phyloP scores from a whole-genome alignment of 495 filamentous ascomycete genomes.

The Delitschia confertaspora region DNA sequence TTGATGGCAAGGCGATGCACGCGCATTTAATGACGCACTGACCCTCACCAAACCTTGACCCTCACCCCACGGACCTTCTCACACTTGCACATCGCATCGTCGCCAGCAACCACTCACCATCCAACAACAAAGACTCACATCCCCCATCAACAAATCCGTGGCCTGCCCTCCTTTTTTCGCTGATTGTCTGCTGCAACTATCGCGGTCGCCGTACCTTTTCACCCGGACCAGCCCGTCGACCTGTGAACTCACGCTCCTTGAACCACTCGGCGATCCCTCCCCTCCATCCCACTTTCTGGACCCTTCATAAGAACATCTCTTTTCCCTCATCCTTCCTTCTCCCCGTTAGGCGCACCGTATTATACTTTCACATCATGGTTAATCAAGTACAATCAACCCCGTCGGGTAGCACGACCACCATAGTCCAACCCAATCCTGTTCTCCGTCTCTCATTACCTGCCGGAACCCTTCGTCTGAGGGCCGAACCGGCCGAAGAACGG shows the following conservation, averaged over 20 bases:
- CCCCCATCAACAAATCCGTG: conserved; percentile 19
- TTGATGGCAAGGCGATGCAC: too few relatives aligned
- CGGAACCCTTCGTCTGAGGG: conserved; percentile 32
- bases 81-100: too few relatives aligned
- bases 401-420: conserved; percentile 7
- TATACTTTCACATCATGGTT: conserved; percentile 13
- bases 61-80: too few relatives aligned
- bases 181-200: conserved; percentile 21
- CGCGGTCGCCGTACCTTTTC: conserved; percentile 16
- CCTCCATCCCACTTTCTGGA: conserved; percentile 17
- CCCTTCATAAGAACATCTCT: conserved; percentile 13
- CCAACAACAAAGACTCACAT: conserved; percentile 26
- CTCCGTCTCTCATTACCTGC: conserved; percentile 19
- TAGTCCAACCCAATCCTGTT: conserved; percentile 15
- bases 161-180: conserved; percentile 21
- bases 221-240: not conserved
- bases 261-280: not conserved
- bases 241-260: conserved; percentile 1
- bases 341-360: conserved; percentile 3
- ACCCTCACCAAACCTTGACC: too few relatives aligned
- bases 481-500: conserved; percentile 28
- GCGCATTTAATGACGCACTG: too few relatives aligned
- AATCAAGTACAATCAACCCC: conserved; percentile 1
- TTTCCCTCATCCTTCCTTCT: not conserved
- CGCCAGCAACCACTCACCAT: conserved; percentile 26